A percentile compares a stretch with the other conserved stretches of the same genome.
phyloP scores from a whole-genome alignment of 1,139 yeast species.

The Yamadazyma diospyri region DNA sequence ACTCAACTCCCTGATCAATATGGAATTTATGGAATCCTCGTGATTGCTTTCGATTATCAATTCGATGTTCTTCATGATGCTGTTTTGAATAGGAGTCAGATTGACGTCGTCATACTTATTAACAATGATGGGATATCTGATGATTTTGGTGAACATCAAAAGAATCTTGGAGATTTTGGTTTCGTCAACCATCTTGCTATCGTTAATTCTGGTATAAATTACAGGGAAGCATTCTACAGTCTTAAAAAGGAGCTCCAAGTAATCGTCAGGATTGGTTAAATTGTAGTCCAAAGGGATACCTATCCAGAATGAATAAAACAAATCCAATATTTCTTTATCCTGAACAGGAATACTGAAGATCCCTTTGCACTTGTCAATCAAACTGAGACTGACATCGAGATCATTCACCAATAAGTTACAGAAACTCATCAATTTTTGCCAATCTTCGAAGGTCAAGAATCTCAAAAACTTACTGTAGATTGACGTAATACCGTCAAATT shows the following conservation, averaged over 20 bases:
- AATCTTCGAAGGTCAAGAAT: slow-evolving; percentile 26
- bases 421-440: slow-evolving; percentile 53
- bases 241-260: slow-evolving; percentile 55
- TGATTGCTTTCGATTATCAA: slow-evolving; percentile 28
- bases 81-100: slow-evolving; percentile 54
- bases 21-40: slow-evolving; percentile 36
- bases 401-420: slow-evolving; percentile 32
- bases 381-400: slow-evolving; percentile 42
- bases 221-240: slow-evolving; percentile 49
- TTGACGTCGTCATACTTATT: slow-evolving; percentile 39
- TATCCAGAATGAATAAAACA: slow-evolving; percentile 64
- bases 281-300: slow-evolving; percentile 57
- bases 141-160: slow-evolving; percentile 52
- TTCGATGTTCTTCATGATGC: slow-evolving; percentile 40
- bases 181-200: slow-evolving; percentile 23
- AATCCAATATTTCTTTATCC: slow-evolving; percentile 27
- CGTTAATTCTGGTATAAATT: slow-evolving; percentile 33
- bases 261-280: slow-evolving; percentile 43
- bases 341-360: slow-evolving; percentile 25
- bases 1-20: slow-evolving; percentile 51
- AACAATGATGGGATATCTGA: slow-evolving; percentile 65
- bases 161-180: slow-evolving; percentile 39
- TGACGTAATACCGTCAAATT: slow-evolving; percentile 56
- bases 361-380: slow-evolving; percentile 51
- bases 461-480: slow-evolving; percentile 40